These are phyloP conservation scores for Daldinia caldariorum DNA, from an alignment of 495 filamentous ascomycete species.

Conservation along the genomic window DNA sequence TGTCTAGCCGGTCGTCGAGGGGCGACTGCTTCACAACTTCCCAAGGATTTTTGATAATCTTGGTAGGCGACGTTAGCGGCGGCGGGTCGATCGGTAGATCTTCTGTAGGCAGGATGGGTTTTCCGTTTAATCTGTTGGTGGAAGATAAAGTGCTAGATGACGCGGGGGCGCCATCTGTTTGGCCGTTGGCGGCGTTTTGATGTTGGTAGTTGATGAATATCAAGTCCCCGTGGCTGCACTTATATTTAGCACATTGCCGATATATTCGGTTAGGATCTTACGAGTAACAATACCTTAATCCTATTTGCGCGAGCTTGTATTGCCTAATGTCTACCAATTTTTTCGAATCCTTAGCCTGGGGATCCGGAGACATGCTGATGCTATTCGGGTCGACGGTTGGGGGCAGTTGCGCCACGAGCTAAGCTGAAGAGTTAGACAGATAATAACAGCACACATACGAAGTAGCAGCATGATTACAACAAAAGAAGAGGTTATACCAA, in stretches of 20 bases:
- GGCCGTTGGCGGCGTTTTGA: slow-evolving; percentile 45
- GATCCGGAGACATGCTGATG: slow-evolving; percentile 82
- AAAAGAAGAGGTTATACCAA: slow-evolving; percentile 53
- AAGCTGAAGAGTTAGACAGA: slow-evolving; percentile 29
- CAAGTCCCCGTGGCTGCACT: slow-evolving; percentile 83
- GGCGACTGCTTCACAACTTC: slow-evolving; percentile 87
- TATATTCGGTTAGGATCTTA: slow-evolving; percentile 9
- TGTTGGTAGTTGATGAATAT: slow-evolving; percentile 84
- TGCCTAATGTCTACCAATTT: slow-evolving; percentile 71
- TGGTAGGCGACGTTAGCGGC: slow-evolving; percentile 65
- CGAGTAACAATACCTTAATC: slow-evolving; percentile 65
- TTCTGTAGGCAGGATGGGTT: slow-evolving; percentile 74
- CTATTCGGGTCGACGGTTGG: slow-evolving; percentile 74
- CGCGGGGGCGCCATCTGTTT: slow-evolving; percentile 51
- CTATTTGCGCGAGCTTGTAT: slow-evolving; percentile 74
- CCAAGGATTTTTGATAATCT: slow-evolving; percentile 88
- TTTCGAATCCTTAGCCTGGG: slow-evolving; percentile 77
- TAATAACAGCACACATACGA: too few species aligned
- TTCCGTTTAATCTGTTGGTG: slow-evolving; percentile 77
- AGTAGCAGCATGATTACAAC: slow-evolving; percentile 1
- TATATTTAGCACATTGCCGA: slow-evolving; percentile 35
- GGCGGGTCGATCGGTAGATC: slow-evolving; percentile 69
- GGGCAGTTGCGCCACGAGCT: slow-evolving; percentile 59
- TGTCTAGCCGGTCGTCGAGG: slow-evolving; percentile 86
- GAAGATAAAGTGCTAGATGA: slow-evolving; percentile 51